These are phyloP conservation scores for Lachnellula subtilissima DNA, from an alignment of 2,329 filamentous ascomycete species.

Conservation along the genomic window DNA sequence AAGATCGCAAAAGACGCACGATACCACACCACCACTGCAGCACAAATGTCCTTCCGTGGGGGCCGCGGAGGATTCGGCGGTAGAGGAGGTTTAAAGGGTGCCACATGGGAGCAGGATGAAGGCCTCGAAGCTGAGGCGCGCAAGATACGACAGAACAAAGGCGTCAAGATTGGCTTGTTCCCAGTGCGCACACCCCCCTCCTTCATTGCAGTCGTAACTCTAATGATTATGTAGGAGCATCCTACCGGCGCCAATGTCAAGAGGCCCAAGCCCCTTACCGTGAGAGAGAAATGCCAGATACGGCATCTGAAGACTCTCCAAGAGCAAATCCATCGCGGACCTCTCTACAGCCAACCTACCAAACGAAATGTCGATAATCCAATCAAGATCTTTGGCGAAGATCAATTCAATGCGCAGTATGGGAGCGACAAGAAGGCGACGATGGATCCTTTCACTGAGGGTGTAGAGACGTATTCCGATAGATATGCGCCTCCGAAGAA, in stretches of 20 bases:
- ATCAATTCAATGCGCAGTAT: conserved; percentile 32
- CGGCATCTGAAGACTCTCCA: conserved; percentile 47
- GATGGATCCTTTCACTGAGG: conserved; percentile 54
- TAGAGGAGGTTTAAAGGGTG: conserved; percentile 26
- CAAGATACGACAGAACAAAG: background rate
- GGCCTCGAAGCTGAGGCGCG: conserved; percentile 23
- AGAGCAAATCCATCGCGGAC: conserved; percentile 52
- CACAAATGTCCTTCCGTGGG: conserved; percentile 25
- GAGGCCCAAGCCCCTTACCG: conserved; percentile 36
- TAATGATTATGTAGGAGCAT: conserved; percentile 23
- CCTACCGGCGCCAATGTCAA: conserved; percentile 24
- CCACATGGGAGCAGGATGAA: conserved; percentile 30
- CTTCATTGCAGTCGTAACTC: background rate
- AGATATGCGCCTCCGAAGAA: conserved; percentile 53
- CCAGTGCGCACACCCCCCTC: conserved; percentile 35
- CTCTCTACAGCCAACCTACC: conserved; percentile 43
- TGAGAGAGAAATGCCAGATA: conserved; percentile 43
- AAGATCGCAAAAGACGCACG: background rate
- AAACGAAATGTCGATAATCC: conserved; percentile 32
- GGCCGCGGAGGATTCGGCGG: conserved; percentile 21
- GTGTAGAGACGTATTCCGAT: conserved; percentile 55
- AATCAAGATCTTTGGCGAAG: conserved; percentile 39
- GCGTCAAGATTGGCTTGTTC: conserved; percentile 40
- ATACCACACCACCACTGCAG: background rate
- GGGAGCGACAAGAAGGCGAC: conserved; percentile 33